Evolutionary conservation across 2,329 filamentous ascomycete species (phyloP).

Genomic region (Stromatinia cepivora): DNA sequence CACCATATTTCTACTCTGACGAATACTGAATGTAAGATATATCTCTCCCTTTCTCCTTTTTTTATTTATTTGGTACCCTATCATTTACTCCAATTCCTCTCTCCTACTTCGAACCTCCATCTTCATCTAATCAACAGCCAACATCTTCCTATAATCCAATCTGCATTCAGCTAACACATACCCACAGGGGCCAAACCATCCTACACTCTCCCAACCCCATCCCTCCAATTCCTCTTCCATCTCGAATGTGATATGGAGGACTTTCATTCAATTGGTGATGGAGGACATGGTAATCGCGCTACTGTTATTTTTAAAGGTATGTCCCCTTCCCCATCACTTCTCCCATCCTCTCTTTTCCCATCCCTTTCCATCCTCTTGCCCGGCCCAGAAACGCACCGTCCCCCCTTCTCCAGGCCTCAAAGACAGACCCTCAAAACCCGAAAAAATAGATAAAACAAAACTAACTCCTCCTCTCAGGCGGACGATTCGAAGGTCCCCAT

Average conservation of each 20-base stretch:
- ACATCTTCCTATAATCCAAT: too few relatives aligned
- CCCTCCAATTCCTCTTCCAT: constrained; percentile 7
- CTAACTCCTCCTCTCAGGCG: neutral
- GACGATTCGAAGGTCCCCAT: constrained; percentile 22
- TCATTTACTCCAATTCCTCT: too few relatives aligned
- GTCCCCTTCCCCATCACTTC: neutral
- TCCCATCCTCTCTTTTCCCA: neutral
- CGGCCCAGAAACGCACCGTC: too few relatives aligned
- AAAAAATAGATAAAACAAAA: neutral
- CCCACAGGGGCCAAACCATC: neutral
- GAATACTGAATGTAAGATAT: constrained; percentile 1
- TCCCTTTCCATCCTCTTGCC: neutral
- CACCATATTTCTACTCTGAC: constrained; percentile 3
- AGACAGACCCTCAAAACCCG: neutral
- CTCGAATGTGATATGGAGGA: constrained; percentile 10
- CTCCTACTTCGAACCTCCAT: neutral
- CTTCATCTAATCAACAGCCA: neutral
- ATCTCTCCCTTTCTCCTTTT: fast-evolving
- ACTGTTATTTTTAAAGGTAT: neutral
- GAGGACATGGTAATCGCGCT: neutral
- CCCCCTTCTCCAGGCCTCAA: too few relatives aligned
- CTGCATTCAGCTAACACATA: neutral
- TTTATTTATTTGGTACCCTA: too few relatives aligned
- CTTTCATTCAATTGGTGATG: neutral
- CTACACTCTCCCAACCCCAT: neutral